Base-by-base conservation (phyloP, 352 stramenopile species). In the Globisporangium viniferum region DNA sequence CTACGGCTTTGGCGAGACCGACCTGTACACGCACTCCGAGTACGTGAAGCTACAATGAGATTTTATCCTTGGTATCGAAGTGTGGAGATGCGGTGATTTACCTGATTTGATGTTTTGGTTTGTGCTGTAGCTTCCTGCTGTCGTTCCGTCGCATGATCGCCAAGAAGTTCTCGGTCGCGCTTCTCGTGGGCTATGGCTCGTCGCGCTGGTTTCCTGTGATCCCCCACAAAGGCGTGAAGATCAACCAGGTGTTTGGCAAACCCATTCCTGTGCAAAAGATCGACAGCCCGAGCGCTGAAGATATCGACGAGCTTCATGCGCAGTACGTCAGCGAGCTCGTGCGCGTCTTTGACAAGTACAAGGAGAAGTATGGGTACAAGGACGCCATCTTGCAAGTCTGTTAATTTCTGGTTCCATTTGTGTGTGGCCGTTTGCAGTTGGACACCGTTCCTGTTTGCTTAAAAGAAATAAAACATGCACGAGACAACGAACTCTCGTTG, bases 261-360 rank as follows among this genome's bases (percentile, higher is more conserved):
- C 84, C 85, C 2, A 92, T 96, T 63, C 22, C 49, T 3, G 83
- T 93, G 24, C 68, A 84, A 7, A 92, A 90, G 68, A 84, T 72
- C 2, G 76, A 77, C 18, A 65, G 89, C 39, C 86, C 85, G 24
- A 91, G 72, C 3, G 60, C 74, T 6, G 79, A 93, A 60, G 77
- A 92, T 1, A 79, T 94, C 56, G 76, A 94, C 55, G 78, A 80
- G 65, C 67, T 94, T 41, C 88, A 93, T 49, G 70, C 80, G 24
- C 65, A 74, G 24, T 96, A 92, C 71, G 73, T 92, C 20, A 72
- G 58, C 15, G 85, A 93, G 62, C 85, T 94, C 31, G 73, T 88
- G 59, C 84, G 84, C 33, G 80, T 94, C 58, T 96, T 91, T 67
- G 77, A 93, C 62, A 91, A 89, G 76, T 92, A 94, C 82, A 96